Base-by-base conservation (phyloP, 176 grass and related monocot genomes). In the Melocanna baccifera region DNA sequence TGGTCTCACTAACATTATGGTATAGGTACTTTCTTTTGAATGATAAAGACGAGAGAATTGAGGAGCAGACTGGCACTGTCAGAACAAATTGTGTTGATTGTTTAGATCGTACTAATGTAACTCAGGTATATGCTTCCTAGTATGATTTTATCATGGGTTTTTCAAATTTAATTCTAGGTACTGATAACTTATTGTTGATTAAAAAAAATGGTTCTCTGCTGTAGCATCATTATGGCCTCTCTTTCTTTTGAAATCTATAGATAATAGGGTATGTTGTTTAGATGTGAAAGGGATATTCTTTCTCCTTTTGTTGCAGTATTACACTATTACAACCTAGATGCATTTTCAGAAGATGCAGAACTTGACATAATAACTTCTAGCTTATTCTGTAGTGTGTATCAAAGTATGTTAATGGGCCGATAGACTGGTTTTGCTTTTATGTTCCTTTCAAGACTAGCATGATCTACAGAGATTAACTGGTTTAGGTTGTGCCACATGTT, bases 81-180 rank as follows among this genome's bases (percentile, higher is more conserved):
- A 94, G 96, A 96, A 99, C 91, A 62, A 99, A 99, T 55, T 99
- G 96, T 89, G 76, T 99, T 20, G 96, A 99, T 68, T 99, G 96
- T 88, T 89, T 99, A 79, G 93, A 99, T 88, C 96, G 96, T 57
- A 99, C 96, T 41, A 99, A 99, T 91, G 96, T 99, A 40, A 99
- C 96, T 83, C 96, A 99, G 96, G 96, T 98, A 89, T 46, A 56
- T 56, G 12, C 69, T 39, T 39, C 39, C 22, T 29, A 59, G 5
- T n/a, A 58, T 26, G 66, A 12, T 42, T 66, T 26, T 18, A 0
- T 37, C 3, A 75, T 74, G 16, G 11, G 9, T 20, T 65, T 18
- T 66, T 67, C 8, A 28, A 62, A 14, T 43, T 6, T 18, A 46
- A 69, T 19, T 36, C 9, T 41, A 37, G 64, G 6, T 23, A 39